Evolutionary conservation across 441 rosid species (phyloP).

Genomic region (Adansonia madagascariensis): DNA sequence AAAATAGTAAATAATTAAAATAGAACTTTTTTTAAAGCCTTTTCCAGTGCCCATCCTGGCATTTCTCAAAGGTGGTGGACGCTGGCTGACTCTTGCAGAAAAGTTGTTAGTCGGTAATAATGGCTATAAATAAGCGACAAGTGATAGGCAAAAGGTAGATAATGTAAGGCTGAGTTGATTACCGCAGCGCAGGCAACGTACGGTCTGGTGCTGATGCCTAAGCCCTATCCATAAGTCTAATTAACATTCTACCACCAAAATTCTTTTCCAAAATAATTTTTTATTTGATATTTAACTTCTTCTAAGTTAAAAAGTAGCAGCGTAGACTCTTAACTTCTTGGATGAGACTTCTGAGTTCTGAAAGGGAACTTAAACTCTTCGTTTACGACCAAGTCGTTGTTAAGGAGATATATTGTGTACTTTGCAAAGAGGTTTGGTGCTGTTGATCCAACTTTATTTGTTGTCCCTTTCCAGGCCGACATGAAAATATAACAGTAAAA

Average conservation of each 20-base stretch:
- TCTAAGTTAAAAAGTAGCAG: not conserved
- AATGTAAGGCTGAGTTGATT: not conserved
- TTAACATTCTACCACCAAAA: not conserved
- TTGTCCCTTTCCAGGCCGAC: not conserved
- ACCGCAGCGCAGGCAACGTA: slow-evolving; percentile 14
- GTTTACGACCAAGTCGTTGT: not conserved
- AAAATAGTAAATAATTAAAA: not conserved
- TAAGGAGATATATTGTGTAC: not conserved
- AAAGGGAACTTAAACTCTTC: not conserved
- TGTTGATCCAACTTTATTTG: not conserved
- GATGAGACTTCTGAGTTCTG: not conserved
- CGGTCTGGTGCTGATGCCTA: not conserved
- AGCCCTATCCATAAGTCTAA: not conserved
- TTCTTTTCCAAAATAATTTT: not conserved
- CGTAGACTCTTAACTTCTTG: not conserved
- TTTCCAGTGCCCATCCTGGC: not conserved
- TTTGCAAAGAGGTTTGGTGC: not conserved
- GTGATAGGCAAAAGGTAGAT: no score
- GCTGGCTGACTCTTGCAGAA: not conserved
- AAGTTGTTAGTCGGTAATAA: not conserved
- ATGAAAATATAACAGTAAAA: not conserved
- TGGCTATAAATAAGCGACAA: no score
- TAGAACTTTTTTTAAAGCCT: not conserved
- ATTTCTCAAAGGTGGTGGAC: not conserved
- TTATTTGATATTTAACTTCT: not conserved